Evolutionary conservation across 2,329 filamentous ascomycete genomes (phyloP).

Genomic region (Pestalotiopsis sp.): DNA sequence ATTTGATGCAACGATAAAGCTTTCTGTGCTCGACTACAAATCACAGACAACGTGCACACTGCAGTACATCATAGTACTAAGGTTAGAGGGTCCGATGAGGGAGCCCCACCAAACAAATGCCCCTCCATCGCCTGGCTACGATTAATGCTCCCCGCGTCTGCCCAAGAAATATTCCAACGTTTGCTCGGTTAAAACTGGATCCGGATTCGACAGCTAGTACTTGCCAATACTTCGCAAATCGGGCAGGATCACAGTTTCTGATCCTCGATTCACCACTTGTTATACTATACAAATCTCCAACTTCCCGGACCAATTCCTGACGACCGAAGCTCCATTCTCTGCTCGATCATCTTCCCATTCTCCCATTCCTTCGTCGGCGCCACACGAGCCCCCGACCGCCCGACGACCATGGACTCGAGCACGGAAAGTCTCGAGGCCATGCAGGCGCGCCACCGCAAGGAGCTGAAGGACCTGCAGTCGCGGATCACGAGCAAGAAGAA

Average conservation of each 20-base stretch:
- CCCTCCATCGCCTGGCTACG: neutral
- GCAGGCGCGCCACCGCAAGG: conserved; percentile 80
- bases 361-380: neutral
- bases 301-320: neutral
- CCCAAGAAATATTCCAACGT: neutral
- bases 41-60: too few species aligned
- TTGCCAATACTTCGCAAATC: too few species aligned
- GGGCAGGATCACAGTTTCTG: too few species aligned
- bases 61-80: neutral
- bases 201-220: too few species aligned
- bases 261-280: neutral
- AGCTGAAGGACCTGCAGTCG: conserved; percentile 83
- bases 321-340: neutral
- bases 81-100: neutral
- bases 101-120: neutral
- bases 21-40: too few species aligned
- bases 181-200: neutral
- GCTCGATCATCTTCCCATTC: neutral
- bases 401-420: neutral
- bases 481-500: conserved; percentile 96
- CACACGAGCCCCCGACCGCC: too few species aligned
- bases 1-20: too few species aligned
- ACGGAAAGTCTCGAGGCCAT: conserved; percentile 71
- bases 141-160: neutral
- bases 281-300: neutral